Evolutionary conservation across 306 rosid genomes (phyloP).

Genomic region (Rosa persica): DNA sequence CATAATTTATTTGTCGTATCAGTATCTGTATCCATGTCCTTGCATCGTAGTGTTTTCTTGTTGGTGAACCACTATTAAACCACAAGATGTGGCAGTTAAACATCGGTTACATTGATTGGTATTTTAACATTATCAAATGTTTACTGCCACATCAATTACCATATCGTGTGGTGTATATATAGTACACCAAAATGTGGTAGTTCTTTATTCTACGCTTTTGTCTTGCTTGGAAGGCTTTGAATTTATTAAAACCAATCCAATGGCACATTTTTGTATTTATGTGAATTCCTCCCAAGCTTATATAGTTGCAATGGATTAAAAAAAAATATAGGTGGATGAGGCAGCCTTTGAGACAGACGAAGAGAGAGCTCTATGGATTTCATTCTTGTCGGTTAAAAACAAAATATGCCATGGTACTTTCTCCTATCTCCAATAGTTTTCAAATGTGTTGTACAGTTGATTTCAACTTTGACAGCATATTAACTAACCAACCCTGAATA

Average conservation of each 20-base stretch:
- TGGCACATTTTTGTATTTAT: background rate
- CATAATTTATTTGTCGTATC: background rate
- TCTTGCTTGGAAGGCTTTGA: background rate
- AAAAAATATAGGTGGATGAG: conserved; percentile 61
- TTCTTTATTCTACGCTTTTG: background rate
- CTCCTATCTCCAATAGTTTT: background rate
- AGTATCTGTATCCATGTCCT: background rate
- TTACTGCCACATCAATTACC: background rate
- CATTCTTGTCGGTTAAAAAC: conserved; percentile 57
- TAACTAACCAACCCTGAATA: conserved; percentile 9
- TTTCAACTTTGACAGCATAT: background rate
- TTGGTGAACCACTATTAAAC: background rate
- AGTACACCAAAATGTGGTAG: background rate
- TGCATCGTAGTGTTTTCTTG: background rate
- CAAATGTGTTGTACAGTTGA: background rate
- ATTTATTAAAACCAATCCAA: background rate
- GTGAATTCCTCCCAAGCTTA: background rate
- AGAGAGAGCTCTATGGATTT: conserved; percentile 73
- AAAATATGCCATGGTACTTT: conserved; percentile 57
- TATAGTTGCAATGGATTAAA: conserved; percentile 12
- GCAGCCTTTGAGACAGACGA: conserved; percentile 68
- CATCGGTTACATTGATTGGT: no score
- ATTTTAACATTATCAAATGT: no score
- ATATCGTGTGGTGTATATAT: background rate
- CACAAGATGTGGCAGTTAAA: background rate